Evolutionary conservation across 2,329 filamentous ascomycete species (phyloP).

Genomic region (Decorospora gaudefroyi): DNA sequence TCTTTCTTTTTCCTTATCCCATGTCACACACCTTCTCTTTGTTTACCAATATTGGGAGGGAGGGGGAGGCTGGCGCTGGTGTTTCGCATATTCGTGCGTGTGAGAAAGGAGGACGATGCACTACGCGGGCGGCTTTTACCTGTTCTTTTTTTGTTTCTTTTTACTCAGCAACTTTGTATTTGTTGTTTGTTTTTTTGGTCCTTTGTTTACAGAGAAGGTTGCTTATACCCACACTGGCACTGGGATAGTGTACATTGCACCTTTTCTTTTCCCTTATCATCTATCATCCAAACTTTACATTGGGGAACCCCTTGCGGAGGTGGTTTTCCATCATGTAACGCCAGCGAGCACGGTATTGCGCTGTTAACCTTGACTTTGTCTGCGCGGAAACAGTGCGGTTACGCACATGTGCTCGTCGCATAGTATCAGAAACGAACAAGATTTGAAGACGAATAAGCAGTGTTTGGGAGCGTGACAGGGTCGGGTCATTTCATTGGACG

Average conservation of each 20-base stretch:
- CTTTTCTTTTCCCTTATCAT: neutral
- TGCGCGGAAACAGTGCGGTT: too few relatives aligned
- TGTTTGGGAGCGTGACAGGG: too few relatives aligned
- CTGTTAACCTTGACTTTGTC: too few relatives aligned
- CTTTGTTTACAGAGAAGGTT: constrained; percentile 12
- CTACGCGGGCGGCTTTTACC: constrained; percentile 1
- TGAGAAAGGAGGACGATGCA: too few relatives aligned
- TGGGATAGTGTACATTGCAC: constrained; percentile 32
- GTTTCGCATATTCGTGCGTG: neutral
- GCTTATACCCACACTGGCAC: constrained; percentile 32
- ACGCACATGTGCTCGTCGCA: too few relatives aligned
- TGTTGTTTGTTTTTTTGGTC: neutral
- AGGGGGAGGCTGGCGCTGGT: neutral
- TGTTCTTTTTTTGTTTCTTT: too few relatives aligned
- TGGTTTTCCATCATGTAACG: too few relatives aligned
- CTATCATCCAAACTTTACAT: too few relatives aligned
- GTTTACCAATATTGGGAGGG: neutral
- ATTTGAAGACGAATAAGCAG: too few relatives aligned
- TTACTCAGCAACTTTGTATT: neutral
- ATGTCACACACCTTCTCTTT: neutral
- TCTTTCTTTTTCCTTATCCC: neutral
- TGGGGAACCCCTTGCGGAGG: too few relatives aligned
- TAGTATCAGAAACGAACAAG: neutral
- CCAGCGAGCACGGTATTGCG: too few relatives aligned
- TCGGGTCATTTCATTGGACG: constrained; percentile 15